These are phyloP conservation scores for Monotropa hypopitys DNA, from an alignment of 179 eudicot genomes.

Conservation along the genomic window DNA sequence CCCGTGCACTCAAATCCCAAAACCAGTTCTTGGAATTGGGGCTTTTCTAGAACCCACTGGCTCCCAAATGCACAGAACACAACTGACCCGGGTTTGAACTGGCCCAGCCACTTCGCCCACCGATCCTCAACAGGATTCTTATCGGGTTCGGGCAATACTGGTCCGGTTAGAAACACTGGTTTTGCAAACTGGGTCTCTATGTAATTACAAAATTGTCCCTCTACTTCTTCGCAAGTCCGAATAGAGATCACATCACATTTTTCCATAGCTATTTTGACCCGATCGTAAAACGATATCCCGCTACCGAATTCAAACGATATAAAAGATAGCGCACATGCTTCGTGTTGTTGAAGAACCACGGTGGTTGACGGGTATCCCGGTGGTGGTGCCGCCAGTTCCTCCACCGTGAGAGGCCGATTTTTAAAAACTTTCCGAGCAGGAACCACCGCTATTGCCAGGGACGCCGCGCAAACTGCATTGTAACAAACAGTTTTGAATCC, in stretches of 20 bases:
- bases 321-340: constrained; percentile 25
- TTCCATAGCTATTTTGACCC: constrained; percentile 24
- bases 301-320: constrained; percentile 31
- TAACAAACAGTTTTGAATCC: constrained; percentile 46
- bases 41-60: constrained; percentile 43
- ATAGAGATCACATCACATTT: constrained; percentile 39
- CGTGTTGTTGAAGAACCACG: constrained; percentile 29
- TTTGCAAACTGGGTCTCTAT: constrained; percentile 34
- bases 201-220: constrained; percentile 50
- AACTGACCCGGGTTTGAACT: constrained; percentile 23
- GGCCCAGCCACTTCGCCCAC: constrained; percentile 38
- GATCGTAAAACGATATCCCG: constrained; percentile 39
- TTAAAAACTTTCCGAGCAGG: constrained; percentile 24
- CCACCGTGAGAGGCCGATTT: constrained; percentile 21
- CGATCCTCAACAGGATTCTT: constrained; percentile 15
- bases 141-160: constrained; percentile 28
- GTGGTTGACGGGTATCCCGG: constrained; percentile 52
- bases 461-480: constrained; percentile 49
- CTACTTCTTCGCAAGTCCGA: constrained; percentile 51
- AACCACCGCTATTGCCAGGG: constrained; percentile 37
- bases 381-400: constrained; percentile 37
- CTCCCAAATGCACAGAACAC: constrained; percentile 65
- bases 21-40: constrained; percentile 51
- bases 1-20: constrained; percentile 49
- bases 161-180: constrained; percentile 45